Percentiles rank a stretch among this genome's conserved stretches.
Conservation (phyloP, 2,329 filamentous ascomycete species). For the Talaromyces marneffei region DNA sequence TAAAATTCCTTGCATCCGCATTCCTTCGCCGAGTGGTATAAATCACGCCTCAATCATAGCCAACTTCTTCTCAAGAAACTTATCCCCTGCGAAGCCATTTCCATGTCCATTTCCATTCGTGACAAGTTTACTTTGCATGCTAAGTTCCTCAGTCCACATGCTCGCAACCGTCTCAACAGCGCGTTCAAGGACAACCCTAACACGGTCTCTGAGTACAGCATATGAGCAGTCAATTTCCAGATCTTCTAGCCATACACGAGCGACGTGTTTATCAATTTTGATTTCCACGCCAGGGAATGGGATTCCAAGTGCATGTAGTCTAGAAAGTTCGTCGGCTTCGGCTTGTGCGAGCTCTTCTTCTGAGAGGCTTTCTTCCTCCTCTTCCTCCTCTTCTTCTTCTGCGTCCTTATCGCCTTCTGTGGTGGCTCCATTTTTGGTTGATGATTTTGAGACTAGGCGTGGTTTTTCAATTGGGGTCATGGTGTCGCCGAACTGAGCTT, state of each 20-base stretch:
- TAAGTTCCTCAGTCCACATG: constrained; percentile 43
- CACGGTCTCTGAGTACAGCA: constrained; percentile 71
- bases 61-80: constrained; percentile 10
- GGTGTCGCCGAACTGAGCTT: constrained; percentile 90
- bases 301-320: constrained; percentile 77
- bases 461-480: constrained; percentile 68
- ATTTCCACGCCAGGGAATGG: constrained; percentile 86
- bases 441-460: constrained; percentile 37
- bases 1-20: neutral
- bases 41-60: constrained; percentile 12
- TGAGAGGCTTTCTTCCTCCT: constrained; percentile 44
- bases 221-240: constrained; percentile 83
- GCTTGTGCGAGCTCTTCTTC: constrained; percentile 50
- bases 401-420: constrained; percentile 24
- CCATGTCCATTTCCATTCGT: constrained; percentile 5
- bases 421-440: constrained; percentile 6
- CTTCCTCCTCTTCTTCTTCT: constrained; percentile 39
- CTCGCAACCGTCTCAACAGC: constrained; percentile 82
- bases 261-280: constrained; percentile 78
- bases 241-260: constrained; percentile 86
- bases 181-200: constrained; percentile 82
- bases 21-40: neutral
- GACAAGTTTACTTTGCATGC: neutral
- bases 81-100: neutral
- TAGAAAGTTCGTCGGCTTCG: constrained; percentile 64